phyloP scores from a whole-genome alignment of 768 basidiomycete genomes.

The Kwoniella dejecticola region DNA sequence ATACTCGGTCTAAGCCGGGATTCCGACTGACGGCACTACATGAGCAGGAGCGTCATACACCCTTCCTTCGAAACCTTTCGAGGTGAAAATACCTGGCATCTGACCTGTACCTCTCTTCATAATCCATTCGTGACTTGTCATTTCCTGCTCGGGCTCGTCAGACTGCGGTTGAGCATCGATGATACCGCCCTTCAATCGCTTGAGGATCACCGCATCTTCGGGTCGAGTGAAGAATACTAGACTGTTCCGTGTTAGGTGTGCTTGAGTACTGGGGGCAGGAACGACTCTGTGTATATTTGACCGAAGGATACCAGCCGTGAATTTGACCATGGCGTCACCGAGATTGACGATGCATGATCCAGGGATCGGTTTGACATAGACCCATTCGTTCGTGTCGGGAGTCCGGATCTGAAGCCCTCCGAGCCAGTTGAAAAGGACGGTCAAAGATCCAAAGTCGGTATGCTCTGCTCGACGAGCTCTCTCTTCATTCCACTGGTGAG shows the following conservation, averaged over 20 bases:
- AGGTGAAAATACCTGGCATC: constrained; percentile 27
- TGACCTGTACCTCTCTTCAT: constrained; percentile 23
- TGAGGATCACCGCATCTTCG: constrained; percentile 61
- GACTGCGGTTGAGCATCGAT: constrained; percentile 43
- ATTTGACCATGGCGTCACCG: constrained; percentile 66
- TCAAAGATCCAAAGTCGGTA: constrained; percentile 34
- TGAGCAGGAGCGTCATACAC: background rate
- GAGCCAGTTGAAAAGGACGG: constrained; percentile 37
- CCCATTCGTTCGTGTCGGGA: constrained; percentile 29
- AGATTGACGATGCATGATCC: constrained; percentile 66
- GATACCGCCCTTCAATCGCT: constrained; percentile 61
- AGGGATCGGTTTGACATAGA: constrained; percentile 59
- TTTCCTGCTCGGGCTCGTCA: constrained; percentile 13
- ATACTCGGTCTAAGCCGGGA: background rate
- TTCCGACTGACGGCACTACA: background rate
- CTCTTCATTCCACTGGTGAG: constrained; percentile 20
- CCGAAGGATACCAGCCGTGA: constrained; percentile 67
- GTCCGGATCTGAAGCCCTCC: constrained; percentile 30
- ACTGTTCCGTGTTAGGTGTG: constrained; percentile 64
- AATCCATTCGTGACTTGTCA: constrained; percentile 37
- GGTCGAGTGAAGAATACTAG: constrained; percentile 71
- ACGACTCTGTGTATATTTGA: constrained; percentile 67
- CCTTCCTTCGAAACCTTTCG: constrained; percentile 25
- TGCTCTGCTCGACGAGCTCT: constrained; percentile 22
- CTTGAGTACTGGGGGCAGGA: constrained; percentile 64